phyloP scores from a whole-genome alignment of 768 basidiomycete species.

The Kwoniella pini region DNA sequence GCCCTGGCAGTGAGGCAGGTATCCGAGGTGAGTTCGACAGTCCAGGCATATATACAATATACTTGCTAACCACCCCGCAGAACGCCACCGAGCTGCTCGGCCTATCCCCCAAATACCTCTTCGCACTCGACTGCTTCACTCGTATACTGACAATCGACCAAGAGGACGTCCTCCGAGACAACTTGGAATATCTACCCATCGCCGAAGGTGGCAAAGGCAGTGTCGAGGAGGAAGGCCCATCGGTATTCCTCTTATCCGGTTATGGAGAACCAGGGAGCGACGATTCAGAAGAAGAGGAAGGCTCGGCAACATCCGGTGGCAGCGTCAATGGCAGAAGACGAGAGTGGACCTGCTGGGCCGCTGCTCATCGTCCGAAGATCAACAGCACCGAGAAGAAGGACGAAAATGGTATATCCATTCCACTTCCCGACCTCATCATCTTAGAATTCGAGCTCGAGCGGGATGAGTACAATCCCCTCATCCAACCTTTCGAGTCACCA shows the following conservation, averaged over 20 bases:
- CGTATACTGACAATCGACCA: constrained; percentile 68
- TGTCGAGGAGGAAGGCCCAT: constrained; percentile 57
- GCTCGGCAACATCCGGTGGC: constrained; percentile 6
- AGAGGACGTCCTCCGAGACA: constrained; percentile 70
- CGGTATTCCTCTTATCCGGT: constrained; percentile 66
- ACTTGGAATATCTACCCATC: constrained; percentile 65
- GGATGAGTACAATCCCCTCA: constrained; percentile 70
- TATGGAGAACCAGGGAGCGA: constrained; percentile 67
- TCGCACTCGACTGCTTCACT: constrained; percentile 71
- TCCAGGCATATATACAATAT: neutral
- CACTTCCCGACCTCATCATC: constrained; percentile 60
- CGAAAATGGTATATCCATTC: constrained; percentile 60
- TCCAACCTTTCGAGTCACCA: constrained; percentile 57
- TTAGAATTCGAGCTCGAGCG: constrained; percentile 79
- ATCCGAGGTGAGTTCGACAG: constrained; percentile 65
- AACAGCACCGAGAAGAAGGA: constrained; percentile 40
- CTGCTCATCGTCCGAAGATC: constrained; percentile 52
- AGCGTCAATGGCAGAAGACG: constrained; percentile 28
- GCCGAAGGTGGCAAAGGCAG: constrained; percentile 55
- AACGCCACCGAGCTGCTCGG: constrained; percentile 75
- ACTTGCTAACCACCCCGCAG: constrained; percentile 54
- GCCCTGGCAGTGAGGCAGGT: constrained; percentile 70
- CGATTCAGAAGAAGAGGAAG: constrained; percentile 37
- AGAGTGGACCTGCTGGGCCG: constrained; percentile 55
- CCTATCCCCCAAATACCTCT: constrained; percentile 69